phyloP scores from a whole-genome alignment of 2,329 filamentous ascomycete genomes.

The Neopestalotiopsis rosae region DNA sequence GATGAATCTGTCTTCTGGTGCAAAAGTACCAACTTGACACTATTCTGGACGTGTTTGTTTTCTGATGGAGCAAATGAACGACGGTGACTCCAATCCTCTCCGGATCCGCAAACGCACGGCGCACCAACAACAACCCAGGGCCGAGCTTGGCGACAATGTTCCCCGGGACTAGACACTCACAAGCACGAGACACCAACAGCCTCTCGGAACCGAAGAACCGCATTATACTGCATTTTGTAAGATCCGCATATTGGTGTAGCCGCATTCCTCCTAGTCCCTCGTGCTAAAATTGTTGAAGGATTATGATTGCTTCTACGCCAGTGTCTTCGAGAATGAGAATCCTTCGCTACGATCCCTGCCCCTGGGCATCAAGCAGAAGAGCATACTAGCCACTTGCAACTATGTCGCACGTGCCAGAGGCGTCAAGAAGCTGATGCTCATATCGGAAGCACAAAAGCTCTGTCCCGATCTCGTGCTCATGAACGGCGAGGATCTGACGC shows the following conservation, averaged over 20 bases:
- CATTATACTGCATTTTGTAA: constrained; percentile 19
- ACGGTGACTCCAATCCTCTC: background rate
- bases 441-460: constrained; percentile 77
- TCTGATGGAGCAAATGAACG: background rate
- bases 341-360: constrained; percentile 75
- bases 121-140: background rate
- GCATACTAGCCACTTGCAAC: constrained; percentile 92
- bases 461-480: constrained; percentile 88
- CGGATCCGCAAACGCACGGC: background rate
- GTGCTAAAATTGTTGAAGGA: constrained; percentile 50
- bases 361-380: constrained; percentile 89
- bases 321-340: constrained; percentile 83
- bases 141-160: background rate
- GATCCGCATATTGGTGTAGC: background rate
- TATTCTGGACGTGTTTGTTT: background rate
- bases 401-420: constrained; percentile 82
- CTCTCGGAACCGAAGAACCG: constrained; percentile 9
- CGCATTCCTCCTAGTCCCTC: constrained; percentile 1
- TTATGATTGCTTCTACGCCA: constrained; percentile 94
- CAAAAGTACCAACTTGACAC: background rate
- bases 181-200: background rate
- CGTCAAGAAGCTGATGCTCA: constrained; percentile 82
- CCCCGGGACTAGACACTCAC: background rate
- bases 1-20: background rate
- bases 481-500: constrained; percentile 83